These are phyloP conservation scores for Hypomontagnella submonticulosa DNA, from an alignment of 495 filamentous ascomycete genomes.

Conservation along the genomic window DNA sequence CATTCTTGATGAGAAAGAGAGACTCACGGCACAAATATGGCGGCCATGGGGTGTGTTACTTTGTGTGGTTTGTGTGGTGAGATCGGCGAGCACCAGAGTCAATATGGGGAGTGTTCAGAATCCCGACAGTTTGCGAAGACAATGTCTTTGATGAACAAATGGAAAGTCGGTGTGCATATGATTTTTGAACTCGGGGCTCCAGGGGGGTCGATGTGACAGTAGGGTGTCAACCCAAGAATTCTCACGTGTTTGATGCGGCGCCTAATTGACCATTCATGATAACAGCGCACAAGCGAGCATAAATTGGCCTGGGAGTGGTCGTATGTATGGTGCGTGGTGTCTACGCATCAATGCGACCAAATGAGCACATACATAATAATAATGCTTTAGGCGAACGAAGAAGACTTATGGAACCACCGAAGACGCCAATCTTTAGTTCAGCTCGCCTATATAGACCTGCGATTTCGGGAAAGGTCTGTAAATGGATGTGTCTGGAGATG, in stretches of 20 bases:
- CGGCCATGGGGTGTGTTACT: slow-evolving; percentile 40
- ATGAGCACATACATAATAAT: slow-evolving; percentile 3
- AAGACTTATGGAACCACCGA: slow-evolving; percentile 28
- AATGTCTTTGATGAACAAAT: slow-evolving; percentile 34
- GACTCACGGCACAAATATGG: slow-evolving; percentile 31
- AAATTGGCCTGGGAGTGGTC: slow-evolving; percentile 24
- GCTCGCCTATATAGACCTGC: slow-evolving; percentile 7
- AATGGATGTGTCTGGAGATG: no score
- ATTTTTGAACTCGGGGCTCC: slow-evolving; percentile 35
- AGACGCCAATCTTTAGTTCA: slow-evolving; percentile 18
- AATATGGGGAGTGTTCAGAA: slow-evolving; percentile 26
- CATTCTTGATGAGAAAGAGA: slow-evolving; percentile 28
- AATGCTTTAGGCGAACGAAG: background rate
- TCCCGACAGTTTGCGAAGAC: slow-evolving; percentile 38
- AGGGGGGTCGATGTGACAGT: slow-evolving; percentile 41
- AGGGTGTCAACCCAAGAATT: slow-evolving; percentile 42
- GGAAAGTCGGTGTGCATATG: slow-evolving; percentile 47
- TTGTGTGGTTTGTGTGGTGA: slow-evolving; percentile 39
- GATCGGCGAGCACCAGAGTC: slow-evolving; percentile 39
- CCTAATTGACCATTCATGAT: slow-evolving; percentile 38
- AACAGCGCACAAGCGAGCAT: slow-evolving; percentile 16
- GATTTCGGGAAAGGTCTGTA: background rate
- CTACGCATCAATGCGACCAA: slow-evolving; percentile 21
- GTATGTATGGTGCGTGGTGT: slow-evolving; percentile 35
- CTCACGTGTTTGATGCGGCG: slow-evolving; percentile 41